Conservation (phyloP, 139 green algal species). For the Pedinophyceae sp. region DNA sequence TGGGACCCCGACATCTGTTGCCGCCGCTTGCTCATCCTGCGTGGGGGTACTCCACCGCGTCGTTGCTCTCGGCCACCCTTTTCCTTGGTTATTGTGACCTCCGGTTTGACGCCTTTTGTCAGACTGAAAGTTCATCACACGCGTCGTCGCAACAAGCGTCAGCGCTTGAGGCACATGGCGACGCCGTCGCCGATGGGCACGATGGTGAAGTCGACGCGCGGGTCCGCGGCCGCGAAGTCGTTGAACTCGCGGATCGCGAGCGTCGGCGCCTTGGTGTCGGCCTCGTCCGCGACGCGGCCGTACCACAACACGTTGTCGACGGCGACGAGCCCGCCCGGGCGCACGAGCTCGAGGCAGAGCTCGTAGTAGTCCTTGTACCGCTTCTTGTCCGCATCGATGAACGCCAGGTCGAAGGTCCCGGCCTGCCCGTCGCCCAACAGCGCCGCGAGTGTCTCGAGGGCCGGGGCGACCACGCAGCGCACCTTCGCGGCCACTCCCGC, state of each 20-base stretch:
- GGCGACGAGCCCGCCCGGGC: constrained; percentile 65
- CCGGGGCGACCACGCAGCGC: constrained; percentile 17
- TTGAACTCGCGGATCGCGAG: constrained; percentile 60
- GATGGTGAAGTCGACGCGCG: constrained; percentile 44
- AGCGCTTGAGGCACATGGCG: constrained; percentile 51
- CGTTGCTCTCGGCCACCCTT: too few species aligned
- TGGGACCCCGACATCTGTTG: too few species aligned
- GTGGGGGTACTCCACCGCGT: too few species aligned
- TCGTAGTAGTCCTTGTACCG: constrained; percentile 74
- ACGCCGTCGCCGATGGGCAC: constrained; percentile 76
- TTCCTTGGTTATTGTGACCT: too few species aligned
- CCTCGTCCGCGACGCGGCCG: constrained; percentile 34
- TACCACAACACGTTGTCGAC: constrained; percentile 88
- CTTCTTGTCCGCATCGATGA: constrained; percentile 82
- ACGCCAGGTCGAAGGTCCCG: constrained; percentile 62
- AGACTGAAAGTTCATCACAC: too few species aligned
- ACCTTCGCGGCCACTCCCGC: constrained; percentile 47
- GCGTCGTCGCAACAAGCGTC: too few species aligned
- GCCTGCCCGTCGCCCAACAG: constrained; percentile 24
- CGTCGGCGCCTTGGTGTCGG: constrained; percentile 38
- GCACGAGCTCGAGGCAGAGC: constrained; percentile 55
- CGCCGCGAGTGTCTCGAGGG: constrained; percentile 17
- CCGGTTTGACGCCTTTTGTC: too few species aligned
- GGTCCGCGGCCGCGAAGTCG: constrained; percentile 37
- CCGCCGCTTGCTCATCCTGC: too few species aligned